Conservation (phyloP, 1,284 basidiomycete species). For the Termitomyces sp. region DNA sequence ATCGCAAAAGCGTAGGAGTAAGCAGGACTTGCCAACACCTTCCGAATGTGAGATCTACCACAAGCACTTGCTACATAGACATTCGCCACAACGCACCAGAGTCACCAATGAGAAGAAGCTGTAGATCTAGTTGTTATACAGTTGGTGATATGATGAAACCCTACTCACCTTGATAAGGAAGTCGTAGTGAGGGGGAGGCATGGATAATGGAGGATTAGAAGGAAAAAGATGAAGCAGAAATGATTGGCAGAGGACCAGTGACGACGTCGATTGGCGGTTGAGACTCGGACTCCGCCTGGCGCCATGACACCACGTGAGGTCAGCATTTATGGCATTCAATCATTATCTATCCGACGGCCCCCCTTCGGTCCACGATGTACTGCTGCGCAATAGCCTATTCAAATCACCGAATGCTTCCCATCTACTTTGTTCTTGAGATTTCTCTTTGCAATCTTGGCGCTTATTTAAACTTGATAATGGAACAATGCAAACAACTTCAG, state of each 20-base stretch:
- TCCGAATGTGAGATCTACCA: conserved; percentile 4
- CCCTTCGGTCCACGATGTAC: neutral
- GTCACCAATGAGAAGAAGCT: conserved; percentile 95
- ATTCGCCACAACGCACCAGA: conserved; percentile 55
- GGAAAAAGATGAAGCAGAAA: neutral
- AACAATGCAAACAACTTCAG: neutral
- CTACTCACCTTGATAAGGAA: conserved; percentile 83
- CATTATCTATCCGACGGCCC: neutral
- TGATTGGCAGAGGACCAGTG: neutral
- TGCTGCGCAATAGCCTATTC: neutral
- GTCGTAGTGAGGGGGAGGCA: conserved; percentile 87
- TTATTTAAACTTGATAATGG: neutral
- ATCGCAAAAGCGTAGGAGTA: conserved; percentile 98
- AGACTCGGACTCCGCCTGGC: conserved; percentile 9
- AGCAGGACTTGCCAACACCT: conserved; percentile 99
- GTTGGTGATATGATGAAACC: neutral
- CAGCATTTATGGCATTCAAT: neutral
- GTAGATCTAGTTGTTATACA: conserved; percentile 5
- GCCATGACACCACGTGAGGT: conserved; percentile 10
- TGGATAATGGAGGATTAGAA: conserved; percentile 24
- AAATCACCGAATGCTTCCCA: neutral
- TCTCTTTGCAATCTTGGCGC: neutral
- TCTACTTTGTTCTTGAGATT: neutral
- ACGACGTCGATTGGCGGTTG: conserved; percentile 1
- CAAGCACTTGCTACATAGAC: neutral